Percentiles rank a stretch among this genome's conserved stretches.
Evolutionary conservation across 805 yeast genomes (phyloP).

Genomic region (Pichia rugopelliculosa): DNA sequence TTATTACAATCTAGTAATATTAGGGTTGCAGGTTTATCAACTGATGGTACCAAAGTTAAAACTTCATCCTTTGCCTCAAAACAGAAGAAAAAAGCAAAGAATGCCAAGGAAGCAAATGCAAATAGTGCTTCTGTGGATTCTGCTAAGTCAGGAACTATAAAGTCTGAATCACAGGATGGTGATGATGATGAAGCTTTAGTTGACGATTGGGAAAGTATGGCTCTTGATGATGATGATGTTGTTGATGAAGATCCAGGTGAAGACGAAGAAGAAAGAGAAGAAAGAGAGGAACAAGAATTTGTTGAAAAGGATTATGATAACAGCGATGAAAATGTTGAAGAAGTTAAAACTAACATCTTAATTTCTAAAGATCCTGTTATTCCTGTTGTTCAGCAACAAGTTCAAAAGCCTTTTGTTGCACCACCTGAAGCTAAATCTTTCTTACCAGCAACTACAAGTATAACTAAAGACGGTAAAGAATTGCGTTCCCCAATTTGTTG

Average conservation of each 20-base stretch:
- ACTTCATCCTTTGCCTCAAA: conserved; percentile 55
- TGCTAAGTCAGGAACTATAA: background rate
- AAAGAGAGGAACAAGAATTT: conserved; percentile 26
- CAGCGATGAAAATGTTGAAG: conserved; percentile 18
- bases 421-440: conserved; percentile 18
- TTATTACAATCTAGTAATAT: conserved; percentile 68
- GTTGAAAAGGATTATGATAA: conserved; percentile 27
- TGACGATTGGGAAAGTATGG: conserved; percentile 84
- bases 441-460: conserved; percentile 16
- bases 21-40: conserved; percentile 64
- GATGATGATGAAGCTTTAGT: conserved; percentile 39
- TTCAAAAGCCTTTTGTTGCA: background rate
- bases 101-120: conserved; percentile 14
- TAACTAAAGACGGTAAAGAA: conserved; percentile 31
- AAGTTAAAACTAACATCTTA: conserved; percentile 6
- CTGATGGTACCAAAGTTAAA: conserved; percentile 9
- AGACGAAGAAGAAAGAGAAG: conserved; percentile 29
- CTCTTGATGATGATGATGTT: conserved; percentile 46
- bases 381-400: background rate
- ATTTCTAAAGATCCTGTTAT: background rate
- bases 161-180: conserved; percentile 26
- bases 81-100: conserved; percentile 44
- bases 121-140: background rate
- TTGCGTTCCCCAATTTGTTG: conserved; percentile 98
- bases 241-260: conserved; percentile 27